Base-by-base conservation (phyloP, 2,329 filamentous ascomycete species). In the Aspergillus tamarii region DNA sequence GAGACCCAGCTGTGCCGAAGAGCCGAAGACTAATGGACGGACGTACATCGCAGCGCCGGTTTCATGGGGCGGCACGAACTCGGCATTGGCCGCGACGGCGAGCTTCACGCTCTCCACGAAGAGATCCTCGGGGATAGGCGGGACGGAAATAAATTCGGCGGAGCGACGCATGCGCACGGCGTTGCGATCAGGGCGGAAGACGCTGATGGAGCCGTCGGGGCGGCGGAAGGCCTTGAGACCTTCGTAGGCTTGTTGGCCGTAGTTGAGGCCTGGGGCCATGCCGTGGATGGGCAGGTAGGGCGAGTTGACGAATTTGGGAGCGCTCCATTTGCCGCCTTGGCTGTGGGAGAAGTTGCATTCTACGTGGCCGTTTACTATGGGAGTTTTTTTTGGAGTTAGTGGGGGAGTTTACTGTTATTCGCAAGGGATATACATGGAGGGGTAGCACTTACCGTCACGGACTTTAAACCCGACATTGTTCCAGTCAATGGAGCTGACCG, bases 161-260 rank as follows among this genome's bases (percentile, higher is more conserved):
- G 91, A 95, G 82, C 93, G 89, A 76, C 93, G 91, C 84, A 98
- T 88, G 64, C 94, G 92, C 48, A 82, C 80, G 43, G 94, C 95
- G 78, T 98, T 98, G 75, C 90, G 88, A 73, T 89, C 85, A 0
- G 94, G 92, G 5, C 94, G 91, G 87, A 98, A 98, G 77, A 98
- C 87, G 76, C 89, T 88, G 81, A 98, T 94, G 64, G 81, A 80
- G 64, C 84, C 76, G 77, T 91, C 87, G 63, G 85, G 83, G 61
- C 78, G 75, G 67, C 94, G 93, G 86, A 97, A 97, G 61, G 94
- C 94, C 81, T 98, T 98, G 77, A 98, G 88, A n/a, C 95, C 95
- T 78, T 99, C 95, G 84, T 96, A 99, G 73, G 93, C 94, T 82
- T 98, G 95, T 77, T 97, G 93, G 63, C 94, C 93, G 79, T 99